Percentiles rank a stretch among this genome's conserved stretches.
Conservation (phyloP, 2,329 filamentous ascomycete genomes). For the Colletotrichum sp. region DNA sequence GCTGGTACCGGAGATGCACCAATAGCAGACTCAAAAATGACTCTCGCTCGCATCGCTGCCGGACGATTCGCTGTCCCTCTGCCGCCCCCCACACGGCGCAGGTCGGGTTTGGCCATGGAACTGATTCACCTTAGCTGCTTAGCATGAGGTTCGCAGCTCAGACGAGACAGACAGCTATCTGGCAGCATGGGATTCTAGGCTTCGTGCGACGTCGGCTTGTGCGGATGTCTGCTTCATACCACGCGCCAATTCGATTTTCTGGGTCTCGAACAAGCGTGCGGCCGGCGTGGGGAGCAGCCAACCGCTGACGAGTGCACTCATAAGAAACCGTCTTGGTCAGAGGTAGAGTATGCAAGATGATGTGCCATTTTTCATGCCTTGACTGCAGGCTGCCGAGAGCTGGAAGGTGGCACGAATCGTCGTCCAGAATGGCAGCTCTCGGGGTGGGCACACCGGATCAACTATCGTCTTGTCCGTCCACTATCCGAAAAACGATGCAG, state of each 20-base stretch:
- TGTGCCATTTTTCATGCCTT: conserved; percentile 25
- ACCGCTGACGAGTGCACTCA: background rate
- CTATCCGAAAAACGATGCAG: background rate
- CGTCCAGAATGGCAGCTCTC: conserved; percentile 7
- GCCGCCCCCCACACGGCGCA: background rate
- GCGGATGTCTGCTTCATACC: conserved; percentile 4
- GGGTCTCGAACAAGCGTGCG: background rate
- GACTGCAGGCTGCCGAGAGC: conserved; percentile 18
- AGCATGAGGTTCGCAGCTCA: conserved; percentile 18
- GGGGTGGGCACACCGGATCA: conserved; percentile 8
- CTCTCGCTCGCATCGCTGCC: conserved; percentile 1
- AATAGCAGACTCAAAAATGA: background rate
- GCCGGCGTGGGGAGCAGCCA: background rate
- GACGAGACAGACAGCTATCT: conserved; percentile 5
- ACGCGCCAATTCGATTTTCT: background rate
- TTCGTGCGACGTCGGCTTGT: conserved; percentile 5
- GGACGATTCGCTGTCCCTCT: background rate
- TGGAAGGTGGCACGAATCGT: conserved; percentile 14
- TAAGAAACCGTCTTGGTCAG: background rate
- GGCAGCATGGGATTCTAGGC: background rate
- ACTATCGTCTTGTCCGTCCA: background rate
- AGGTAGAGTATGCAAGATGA: conserved; percentile 22
- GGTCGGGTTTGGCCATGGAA: background rate
- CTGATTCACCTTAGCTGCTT: conserved; percentile 18
- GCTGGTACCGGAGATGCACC: background rate